Evolutionary conservation across 2,329 filamentous ascomycete species (phyloP).

Genomic region (Cordyceps militaris): DNA sequence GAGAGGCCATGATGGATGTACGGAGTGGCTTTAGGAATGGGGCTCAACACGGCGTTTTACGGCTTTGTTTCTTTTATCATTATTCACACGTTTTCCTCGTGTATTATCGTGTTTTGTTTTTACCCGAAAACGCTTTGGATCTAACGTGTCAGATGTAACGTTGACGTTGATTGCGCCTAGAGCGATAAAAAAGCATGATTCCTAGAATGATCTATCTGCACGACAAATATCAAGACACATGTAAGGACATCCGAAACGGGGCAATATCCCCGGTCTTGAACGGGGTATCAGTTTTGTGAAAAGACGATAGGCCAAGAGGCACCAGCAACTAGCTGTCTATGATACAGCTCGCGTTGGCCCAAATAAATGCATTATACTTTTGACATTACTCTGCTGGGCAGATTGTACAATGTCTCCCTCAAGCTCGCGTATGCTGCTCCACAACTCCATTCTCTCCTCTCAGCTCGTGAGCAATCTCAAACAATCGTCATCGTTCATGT

Average conservation of each 20-base stretch:
- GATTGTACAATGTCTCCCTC: not conserved
- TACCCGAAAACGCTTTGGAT: not conserved
- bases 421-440: not conserved
- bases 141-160: not conserved
- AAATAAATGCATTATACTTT: not conserved
- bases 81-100: constrained; percentile 10
- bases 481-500: not conserved
- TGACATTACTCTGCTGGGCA: not conserved
- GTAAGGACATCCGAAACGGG: not conserved
- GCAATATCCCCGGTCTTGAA: not conserved
- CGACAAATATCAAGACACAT: not conserved
- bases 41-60: constrained; percentile 16
- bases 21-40: not conserved
- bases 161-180: not conserved
- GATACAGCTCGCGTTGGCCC: not conserved
- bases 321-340: not conserved
- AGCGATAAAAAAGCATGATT: not conserved
- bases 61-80: constrained; percentile 15
- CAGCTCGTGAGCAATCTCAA: not conserved
- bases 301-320: not conserved
- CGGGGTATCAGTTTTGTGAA: constrained; percentile 8
- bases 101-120: not conserved
- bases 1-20: constrained; percentile 8
- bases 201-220: not conserved
- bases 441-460: not conserved